Conservation (phyloP, 306 rosid genomes). For the Pyrus bretschneideri region DNA sequence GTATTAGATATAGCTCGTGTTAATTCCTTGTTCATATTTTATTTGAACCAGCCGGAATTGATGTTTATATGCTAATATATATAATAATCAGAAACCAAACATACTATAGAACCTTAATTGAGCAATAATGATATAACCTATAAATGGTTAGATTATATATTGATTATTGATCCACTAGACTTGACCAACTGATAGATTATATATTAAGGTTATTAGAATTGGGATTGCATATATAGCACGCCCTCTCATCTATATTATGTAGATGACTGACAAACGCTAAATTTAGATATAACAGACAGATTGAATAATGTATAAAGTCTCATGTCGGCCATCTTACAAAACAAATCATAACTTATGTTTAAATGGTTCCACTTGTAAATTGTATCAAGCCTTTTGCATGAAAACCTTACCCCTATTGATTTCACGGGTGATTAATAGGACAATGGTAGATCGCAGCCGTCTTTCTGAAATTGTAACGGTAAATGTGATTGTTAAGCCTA, state of each 20-base stretch:
- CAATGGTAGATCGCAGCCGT: too few species aligned
- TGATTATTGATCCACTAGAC: background rate
- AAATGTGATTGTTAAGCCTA: background rate
- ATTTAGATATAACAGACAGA: too few species aligned
- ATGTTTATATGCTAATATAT: background rate
- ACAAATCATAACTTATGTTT: too few species aligned
- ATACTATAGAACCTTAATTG: background rate
- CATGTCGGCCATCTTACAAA: background rate
- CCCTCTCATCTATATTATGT: background rate
- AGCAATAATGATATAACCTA: background rate
- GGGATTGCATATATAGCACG: too few species aligned
- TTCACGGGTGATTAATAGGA: background rate
- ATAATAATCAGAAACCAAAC: background rate
- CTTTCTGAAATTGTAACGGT: too few species aligned
- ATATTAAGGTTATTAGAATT: background rate
- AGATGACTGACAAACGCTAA: too few species aligned
- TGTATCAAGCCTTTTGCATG: background rate
- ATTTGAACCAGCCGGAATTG: background rate
- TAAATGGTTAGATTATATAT: background rate
- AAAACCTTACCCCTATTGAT: background rate
- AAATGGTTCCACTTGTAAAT: background rate
- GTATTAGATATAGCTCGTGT: background rate
- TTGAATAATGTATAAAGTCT: background rate
- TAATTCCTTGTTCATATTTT: background rate
- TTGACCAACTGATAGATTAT: background rate